A percentile compares a stretch with the other conserved stretches of the same genome.
Evolutionary conservation across 1,284 basidiomycete genomes (phyloP).

Genomic region (Waitea zeae): DNA sequence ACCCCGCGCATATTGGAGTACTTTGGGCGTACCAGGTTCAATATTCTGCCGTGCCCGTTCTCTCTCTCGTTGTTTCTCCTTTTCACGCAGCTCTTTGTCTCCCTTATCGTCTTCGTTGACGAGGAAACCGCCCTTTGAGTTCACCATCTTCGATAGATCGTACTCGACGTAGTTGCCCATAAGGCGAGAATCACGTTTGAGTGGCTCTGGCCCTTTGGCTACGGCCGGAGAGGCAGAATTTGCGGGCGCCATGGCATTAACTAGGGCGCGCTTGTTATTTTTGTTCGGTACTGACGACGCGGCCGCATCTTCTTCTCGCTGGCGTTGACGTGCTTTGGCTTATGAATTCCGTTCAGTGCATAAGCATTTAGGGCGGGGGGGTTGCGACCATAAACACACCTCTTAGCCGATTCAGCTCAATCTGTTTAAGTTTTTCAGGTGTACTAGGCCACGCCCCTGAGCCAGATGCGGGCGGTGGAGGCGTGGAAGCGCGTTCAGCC

Average conservation of each 20-base stretch:
- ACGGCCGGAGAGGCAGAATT: slow-evolving; percentile 43
- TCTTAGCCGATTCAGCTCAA: slow-evolving; percentile 38
- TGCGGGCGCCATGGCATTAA: slow-evolving; percentile 23
- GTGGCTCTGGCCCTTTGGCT: slow-evolving; percentile 23
- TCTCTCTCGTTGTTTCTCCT: slow-evolving; percentile 63
- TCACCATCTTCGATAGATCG: slow-evolving; percentile 93
- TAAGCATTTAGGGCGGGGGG: slow-evolving; percentile 1
- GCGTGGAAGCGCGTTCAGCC: neutral
- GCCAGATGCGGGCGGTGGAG: neutral
- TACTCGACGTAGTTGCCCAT: slow-evolving; percentile 92
- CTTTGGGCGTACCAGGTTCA: slow-evolving; percentile 43
- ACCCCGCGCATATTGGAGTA: slow-evolving; percentile 1
- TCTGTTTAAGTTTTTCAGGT: slow-evolving; percentile 25
- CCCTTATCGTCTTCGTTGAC: slow-evolving; percentile 69
- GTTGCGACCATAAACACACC: slow-evolving; percentile 21
- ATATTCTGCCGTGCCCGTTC: slow-evolving; percentile 46
- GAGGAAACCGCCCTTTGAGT: slow-evolving; percentile 87
- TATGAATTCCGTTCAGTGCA: neutral
- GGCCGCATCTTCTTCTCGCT: slow-evolving; percentile 28
- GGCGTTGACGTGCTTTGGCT: slow-evolving; percentile 44
- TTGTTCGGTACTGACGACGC: slow-evolving; percentile 32
- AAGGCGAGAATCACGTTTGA: slow-evolving; percentile 53
- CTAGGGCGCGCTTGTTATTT: slow-evolving; percentile 41
- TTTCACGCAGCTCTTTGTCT: slow-evolving; percentile 44
- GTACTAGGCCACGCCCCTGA: slow-evolving; percentile 12